Conservation (phyloP, 2,329 filamentous ascomycete genomes). For the Cephalotrichum gorgonifer region DNA sequence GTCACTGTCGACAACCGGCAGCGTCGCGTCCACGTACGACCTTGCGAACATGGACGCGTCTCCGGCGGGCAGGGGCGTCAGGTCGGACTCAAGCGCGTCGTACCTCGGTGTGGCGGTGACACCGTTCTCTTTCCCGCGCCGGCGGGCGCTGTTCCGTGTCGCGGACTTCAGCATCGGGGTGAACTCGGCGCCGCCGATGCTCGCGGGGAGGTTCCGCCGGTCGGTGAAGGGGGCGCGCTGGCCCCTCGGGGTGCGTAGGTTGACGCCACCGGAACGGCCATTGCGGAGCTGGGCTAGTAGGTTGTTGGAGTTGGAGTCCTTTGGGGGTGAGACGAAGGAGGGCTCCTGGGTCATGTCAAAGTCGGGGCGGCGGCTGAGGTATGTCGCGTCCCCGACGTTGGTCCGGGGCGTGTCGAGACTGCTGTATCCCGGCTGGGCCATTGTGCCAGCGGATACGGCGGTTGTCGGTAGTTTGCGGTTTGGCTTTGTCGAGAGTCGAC, state of each 20-base stretch:
- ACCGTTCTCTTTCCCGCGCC: conserved; percentile 51
- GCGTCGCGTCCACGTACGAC: conserved; percentile 57
- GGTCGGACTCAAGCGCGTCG: conserved; percentile 57
- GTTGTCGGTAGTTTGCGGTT: neutral
- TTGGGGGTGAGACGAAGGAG: conserved; percentile 73
- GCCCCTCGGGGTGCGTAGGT: conserved; percentile 63
- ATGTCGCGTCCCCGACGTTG: conserved; percentile 74
- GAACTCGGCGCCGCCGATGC: conserved; percentile 67
- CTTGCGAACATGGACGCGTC: conserved; percentile 60
- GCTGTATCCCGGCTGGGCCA: conserved; percentile 54
- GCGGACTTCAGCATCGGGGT: conserved; percentile 82
- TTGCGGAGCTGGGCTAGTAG: conserved; percentile 66
- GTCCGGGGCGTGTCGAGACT: conserved; percentile 79
- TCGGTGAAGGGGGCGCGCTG: conserved; percentile 61
- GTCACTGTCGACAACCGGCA: conserved; percentile 67
- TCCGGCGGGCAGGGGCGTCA: conserved; percentile 63
- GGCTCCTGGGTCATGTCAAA: conserved; percentile 81
- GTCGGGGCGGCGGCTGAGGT: conserved; percentile 57
- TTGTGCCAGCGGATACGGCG: conserved; percentile 24
- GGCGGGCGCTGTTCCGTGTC: conserved; percentile 61
- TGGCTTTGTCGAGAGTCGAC: neutral
- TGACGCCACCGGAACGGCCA: conserved; percentile 44
- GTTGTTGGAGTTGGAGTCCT: conserved; percentile 34
- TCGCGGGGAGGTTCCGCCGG: conserved; percentile 58
- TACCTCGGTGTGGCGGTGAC: conserved; percentile 59